Conservation (phyloP, 73 alveolate species). For the Urostyla sp. region DNA sequence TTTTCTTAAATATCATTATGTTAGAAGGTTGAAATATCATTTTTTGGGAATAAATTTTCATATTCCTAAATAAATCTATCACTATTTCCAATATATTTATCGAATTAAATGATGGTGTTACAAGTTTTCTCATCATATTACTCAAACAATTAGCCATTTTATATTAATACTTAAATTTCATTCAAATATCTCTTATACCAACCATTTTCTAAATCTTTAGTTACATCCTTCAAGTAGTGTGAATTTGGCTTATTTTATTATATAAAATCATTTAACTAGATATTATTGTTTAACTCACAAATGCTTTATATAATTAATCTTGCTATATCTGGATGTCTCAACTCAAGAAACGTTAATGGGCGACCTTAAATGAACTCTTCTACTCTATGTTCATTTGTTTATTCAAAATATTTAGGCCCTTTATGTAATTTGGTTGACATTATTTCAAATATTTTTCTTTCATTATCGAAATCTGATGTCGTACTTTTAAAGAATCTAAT, state of each 20-base stretch:
- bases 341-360: constrained; percentile 38
- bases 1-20: constrained; percentile 56
- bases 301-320: constrained; percentile 6
- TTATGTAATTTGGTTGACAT: constrained; percentile 13
- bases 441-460: background rate
- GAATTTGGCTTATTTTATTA: background rate
- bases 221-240: constrained; percentile 14
- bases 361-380: constrained; percentile 56
- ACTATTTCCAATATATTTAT: background rate
- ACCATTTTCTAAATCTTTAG: constrained; percentile 18
- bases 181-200: constrained; percentile 42
- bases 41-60: background rate
- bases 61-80: constrained; percentile 31
- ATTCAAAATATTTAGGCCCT: constrained; percentile 49
- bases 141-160: background rate
- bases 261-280: background rate
- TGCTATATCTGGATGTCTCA: constrained; percentile 23
- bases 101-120: background rate
- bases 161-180: constrained; percentile 8
- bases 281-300: constrained; percentile 34
- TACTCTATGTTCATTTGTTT: constrained; percentile 23
- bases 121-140: constrained; percentile 25
- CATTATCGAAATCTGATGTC: constrained; percentile 46
- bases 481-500: constrained; percentile 41
- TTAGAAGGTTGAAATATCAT: background rate